Conservation (phyloP, 116 monocot species). For the Thalassia testudinum region DNA sequence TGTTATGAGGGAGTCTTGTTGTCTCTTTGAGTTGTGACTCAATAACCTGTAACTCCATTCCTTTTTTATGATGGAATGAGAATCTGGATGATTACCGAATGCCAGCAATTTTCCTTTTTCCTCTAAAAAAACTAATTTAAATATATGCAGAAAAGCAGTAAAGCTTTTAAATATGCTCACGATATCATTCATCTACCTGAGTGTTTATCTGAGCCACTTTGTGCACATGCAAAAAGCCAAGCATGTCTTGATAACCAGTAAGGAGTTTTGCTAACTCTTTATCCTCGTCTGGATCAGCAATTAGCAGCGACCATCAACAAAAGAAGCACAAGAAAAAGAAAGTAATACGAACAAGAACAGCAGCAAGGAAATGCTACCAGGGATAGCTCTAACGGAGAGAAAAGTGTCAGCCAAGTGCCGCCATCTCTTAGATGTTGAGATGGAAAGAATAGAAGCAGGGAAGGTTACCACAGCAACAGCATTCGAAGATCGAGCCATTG, state of each 20-base stretch:
- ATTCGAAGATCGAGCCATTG: slow-evolving; percentile 68
- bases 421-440: slow-evolving; percentile 73
- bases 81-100: no score
- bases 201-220: slow-evolving; percentile 75
- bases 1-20: no score
- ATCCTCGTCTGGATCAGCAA: slow-evolving; percentile 55
- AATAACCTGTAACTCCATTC: no score
- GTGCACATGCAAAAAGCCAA: slow-evolving; percentile 91
- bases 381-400: slow-evolving; percentile 67
- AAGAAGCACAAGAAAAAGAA: background rate
- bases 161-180: no score
- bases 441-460: slow-evolving; percentile 51
- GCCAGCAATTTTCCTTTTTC: no score
- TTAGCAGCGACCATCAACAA: background rate
- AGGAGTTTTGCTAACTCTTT: slow-evolving; percentile 82
- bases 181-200: slow-evolving; percentile 32
- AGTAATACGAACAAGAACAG: background rate
- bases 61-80: no score
- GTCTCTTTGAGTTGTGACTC: no score
- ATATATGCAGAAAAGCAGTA: no score
- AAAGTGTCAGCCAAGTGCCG: slow-evolving; percentile 94
- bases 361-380: slow-evolving; percentile 23
- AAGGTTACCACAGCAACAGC: slow-evolving; percentile 83
- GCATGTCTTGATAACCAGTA: slow-evolving; percentile 94
- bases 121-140: no score